A percentile compares a stretch with the other conserved stretches of the same genome.
Evolutionary conservation across 805 yeast species (phyloP).

Genomic region (Candida boidinii): DNA sequence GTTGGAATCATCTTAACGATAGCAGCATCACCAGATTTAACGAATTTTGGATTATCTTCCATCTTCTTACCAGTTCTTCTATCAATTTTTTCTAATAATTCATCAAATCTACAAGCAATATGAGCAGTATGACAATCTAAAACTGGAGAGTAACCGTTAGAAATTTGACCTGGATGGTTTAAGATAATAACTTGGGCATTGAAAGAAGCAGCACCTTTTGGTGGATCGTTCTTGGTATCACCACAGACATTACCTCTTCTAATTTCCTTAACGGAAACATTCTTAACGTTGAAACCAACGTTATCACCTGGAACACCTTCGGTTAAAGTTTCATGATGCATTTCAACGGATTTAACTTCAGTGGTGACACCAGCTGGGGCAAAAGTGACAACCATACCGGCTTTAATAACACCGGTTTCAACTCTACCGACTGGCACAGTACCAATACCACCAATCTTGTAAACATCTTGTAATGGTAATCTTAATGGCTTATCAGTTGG

Average conservation of each 20-base stretch:
- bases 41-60: slow-evolving; percentile 86
- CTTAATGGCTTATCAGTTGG: slow-evolving; percentile 84
- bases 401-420: slow-evolving; percentile 86
- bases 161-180: slow-evolving; percentile 89
- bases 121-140: slow-evolving; percentile 91
- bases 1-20: slow-evolving; percentile 82
- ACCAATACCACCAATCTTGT: slow-evolving; percentile 90
- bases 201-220: slow-evolving; percentile 72
- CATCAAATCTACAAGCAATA: slow-evolving; percentile 79
- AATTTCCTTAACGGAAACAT: slow-evolving; percentile 81
- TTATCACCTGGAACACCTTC: slow-evolving; percentile 89
- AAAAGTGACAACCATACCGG: slow-evolving; percentile 84
- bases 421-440: slow-evolving; percentile 93
- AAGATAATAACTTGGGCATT: slow-evolving; percentile 74
- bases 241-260: slow-evolving; percentile 92
- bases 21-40: slow-evolving; percentile 96
- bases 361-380: slow-evolving; percentile 91
- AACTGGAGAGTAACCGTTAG: slow-evolving; percentile 88
- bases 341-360: slow-evolving; percentile 82
- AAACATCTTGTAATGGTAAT: slow-evolving; percentile 84
- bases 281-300: slow-evolving; percentile 86
- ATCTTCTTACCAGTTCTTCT: slow-evolving; percentile 88
- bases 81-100: slow-evolving; percentile 73
- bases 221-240: slow-evolving; percentile 87
- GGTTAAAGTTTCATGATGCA: slow-evolving; percentile 76